phyloP scores from a whole-genome alignment of 208 protist genomes.

The Trypanosoma conorhini region DNA sequence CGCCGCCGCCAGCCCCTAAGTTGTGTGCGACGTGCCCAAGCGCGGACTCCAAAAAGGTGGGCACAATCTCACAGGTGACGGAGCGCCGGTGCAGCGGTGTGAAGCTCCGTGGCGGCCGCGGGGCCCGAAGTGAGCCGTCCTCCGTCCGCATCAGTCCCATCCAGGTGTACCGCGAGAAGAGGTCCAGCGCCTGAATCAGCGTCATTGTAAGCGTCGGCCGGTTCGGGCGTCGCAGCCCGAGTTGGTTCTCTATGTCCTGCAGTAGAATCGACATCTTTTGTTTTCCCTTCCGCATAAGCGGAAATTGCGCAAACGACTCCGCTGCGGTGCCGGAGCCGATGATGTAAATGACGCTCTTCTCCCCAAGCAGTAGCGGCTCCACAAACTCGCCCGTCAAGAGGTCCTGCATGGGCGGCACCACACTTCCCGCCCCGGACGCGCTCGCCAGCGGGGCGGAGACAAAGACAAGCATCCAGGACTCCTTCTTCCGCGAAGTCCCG shows the following conservation, averaged over 20 bases:
- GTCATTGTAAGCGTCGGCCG: conserved; percentile 66
- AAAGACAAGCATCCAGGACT: conserved; percentile 32
- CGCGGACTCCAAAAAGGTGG: conserved; percentile 76
- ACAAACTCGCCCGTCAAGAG: conserved; percentile 88
- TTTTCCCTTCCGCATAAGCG: conserved; percentile 72
- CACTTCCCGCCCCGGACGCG: conserved; percentile 29
- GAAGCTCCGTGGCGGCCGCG: conserved; percentile 53
- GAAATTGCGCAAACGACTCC: conserved; percentile 71
- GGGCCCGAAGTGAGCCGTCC: conserved; percentile 56
- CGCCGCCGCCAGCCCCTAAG: conserved; percentile 4
- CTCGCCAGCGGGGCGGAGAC: conserved; percentile 67
- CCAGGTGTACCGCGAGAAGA: conserved; percentile 88
- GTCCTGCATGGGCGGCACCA: conserved; percentile 85
- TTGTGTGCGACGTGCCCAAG: conserved; percentile 33
- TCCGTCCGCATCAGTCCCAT: conserved; percentile 84
- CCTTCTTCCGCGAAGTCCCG: conserved; percentile 24
- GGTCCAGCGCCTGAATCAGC: conserved; percentile 72
- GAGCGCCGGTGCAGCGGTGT: conserved; percentile 64
- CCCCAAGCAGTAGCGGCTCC: conserved; percentile 76
- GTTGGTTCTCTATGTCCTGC: conserved; percentile 85
- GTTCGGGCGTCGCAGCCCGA: conserved; percentile 52
- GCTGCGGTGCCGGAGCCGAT: conserved; percentile 81
- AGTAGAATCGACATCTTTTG: conserved; percentile 77
- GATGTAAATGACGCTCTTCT: conserved; percentile 80
- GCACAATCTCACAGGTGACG: conserved; percentile 80